Base-by-base conservation (phyloP, 2,329 filamentous ascomycete genomes). In the Alternaria sp. region DNA sequence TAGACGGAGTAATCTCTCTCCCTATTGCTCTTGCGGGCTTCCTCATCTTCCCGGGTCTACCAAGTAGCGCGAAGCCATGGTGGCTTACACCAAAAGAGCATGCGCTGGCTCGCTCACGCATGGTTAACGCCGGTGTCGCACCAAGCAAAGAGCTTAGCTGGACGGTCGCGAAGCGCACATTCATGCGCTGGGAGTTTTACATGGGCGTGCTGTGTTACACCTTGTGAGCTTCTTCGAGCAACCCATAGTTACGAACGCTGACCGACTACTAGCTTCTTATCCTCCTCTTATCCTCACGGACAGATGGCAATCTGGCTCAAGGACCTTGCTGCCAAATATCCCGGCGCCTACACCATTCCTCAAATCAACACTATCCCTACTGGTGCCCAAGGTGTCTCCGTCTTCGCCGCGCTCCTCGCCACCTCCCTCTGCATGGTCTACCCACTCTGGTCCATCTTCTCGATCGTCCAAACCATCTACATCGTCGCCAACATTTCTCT, bases 231-330 rank as follows among this genome's bases (percentile, higher is more conserved):
- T 40, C 25, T 40, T 6, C 6, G 13, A 12, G 4, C 8, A 32
- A n/a, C 10, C 1, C 7, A 17, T 7, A 9, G 32, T 19, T 13
- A 17, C 4, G 1, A 55, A 46, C 32, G 32, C 61, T 68, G n/a
- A 67, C 19, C 10, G 9, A 4, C 12, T 12, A 7, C 2, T 17
- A 76, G 73, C 59, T 72, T 74, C 59, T 54, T 74, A 1, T 76
- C 69, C 6, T 81, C 81, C 0, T 78, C 77, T 0, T 86, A 86
- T 61, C 83, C 83, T 0, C 68, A 75, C 4, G 71, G 74, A 0
- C 85, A 86, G 59, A 86, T 86, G 84, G 84, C 81, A 28, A 80
- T 86, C 11, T 86, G 85, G 85, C 80, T 86, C 44, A 85, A 85
- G 62, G 79, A 80, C 1, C 81, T 84, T 26, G 80, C 80, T 6